Evolutionary conservation across 2,329 filamentous ascomycete species (phyloP).

Genomic region (Phyllosticta capitalensis): DNA sequence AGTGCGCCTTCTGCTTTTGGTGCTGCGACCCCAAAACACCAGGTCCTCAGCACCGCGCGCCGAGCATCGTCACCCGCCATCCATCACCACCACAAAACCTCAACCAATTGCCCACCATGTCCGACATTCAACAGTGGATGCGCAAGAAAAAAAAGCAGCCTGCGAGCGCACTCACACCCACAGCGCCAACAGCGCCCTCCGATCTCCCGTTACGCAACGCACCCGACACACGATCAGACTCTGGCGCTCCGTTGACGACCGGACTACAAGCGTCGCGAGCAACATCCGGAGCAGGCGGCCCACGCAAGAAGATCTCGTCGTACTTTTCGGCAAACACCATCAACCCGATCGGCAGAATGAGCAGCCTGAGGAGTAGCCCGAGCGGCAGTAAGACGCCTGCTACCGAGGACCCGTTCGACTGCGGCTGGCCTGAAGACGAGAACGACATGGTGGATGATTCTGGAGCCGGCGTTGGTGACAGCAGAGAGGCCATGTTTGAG

Average conservation of each 20-base stretch:
- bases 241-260: neutral
- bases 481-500: neutral
- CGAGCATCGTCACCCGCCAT: no score
- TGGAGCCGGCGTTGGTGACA: neutral
- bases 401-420: neutral
- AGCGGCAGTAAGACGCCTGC: neutral
- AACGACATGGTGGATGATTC: neutral
- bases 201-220: neutral
- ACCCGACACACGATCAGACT: neutral
- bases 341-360: conserved; percentile 9
- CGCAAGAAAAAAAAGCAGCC: conserved; percentile 7
- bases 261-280: neutral
- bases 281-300: neutral
- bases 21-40: no score
- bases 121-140: conserved; percentile 7
- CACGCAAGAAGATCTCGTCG: conserved; percentile 5
- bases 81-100: no score
- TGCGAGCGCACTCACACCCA: neutral
- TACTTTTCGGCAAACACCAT: conserved; percentile 17
- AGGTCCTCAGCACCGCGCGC: no score
- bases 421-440: neutral
- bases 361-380: neutral
- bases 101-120: neutral
- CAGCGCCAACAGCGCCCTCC: neutral
- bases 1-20: no score